phyloP scores from a whole-genome alignment of 1,284 basidiomycete genomes.

The Boletus semigastroideus region DNA sequence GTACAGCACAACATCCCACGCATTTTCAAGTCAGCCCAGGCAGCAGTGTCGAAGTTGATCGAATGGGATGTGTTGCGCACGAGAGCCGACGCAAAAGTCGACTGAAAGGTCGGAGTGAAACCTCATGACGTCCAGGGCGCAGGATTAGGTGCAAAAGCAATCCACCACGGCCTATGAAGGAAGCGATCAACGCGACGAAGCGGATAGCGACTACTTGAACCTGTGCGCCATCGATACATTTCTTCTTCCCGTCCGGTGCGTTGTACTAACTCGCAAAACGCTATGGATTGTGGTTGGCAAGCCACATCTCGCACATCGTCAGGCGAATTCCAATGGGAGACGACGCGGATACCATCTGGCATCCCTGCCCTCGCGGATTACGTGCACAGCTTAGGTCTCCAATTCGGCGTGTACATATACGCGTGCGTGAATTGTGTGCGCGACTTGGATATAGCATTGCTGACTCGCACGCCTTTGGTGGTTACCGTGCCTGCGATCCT shows the following conservation, averaged over 20 bases:
- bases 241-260: too few species aligned
- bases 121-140: too few species aligned
- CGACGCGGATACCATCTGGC: slow-evolving; percentile 8
- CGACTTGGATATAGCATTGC: background rate
- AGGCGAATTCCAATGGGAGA: slow-evolving; percentile 7
- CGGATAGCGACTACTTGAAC: background rate
- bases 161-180: too few species aligned
- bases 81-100: too few species aligned
- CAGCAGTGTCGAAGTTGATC: too few species aligned
- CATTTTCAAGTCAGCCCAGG: too few species aligned
- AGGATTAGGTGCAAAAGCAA: too few species aligned
- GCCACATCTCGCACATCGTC: slow-evolving; percentile 1
- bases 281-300: slow-evolving; percentile 18
- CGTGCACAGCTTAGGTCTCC: slow-evolving; percentile 8
- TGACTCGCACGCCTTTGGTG: background rate
- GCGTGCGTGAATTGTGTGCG: slow-evolving; percentile 7
- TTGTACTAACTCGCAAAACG: background rate
- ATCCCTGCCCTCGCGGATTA: slow-evolving; percentile 12
- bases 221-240: background rate
- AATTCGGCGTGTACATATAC: slow-evolving; percentile 13
- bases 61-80: too few species aligned
- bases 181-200: too few species aligned
- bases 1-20: too few species aligned
- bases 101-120: too few species aligned
- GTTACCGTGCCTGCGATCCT: slow-evolving; percentile 10